Evolutionary conservation across 2,329 filamentous ascomycete genomes (phyloP).

Genomic region (Sclerotiophoma versabilis): DNA sequence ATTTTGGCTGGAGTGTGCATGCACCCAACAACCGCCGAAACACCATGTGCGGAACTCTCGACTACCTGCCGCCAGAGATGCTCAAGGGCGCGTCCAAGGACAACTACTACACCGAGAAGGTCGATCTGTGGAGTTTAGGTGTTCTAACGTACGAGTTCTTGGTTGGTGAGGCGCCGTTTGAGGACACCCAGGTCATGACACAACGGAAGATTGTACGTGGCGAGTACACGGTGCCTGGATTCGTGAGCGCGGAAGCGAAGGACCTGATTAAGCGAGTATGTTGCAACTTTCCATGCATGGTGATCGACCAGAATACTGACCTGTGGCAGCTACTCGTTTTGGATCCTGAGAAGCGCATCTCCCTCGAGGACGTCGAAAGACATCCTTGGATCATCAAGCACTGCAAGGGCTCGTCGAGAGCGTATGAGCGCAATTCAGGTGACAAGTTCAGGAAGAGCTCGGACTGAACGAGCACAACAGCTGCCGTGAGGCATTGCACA

Average conservation of each 20-base stretch:
- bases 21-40: constrained; percentile 92
- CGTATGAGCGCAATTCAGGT: constrained; percentile 40
- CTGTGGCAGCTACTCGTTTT: constrained; percentile 77
- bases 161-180: constrained; percentile 94
- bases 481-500: background rate
- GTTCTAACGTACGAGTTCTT: constrained; percentile 97
- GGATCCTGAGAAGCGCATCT: constrained; percentile 91
- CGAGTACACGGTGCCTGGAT: constrained; percentile 91
- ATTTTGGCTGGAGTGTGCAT: constrained; percentile 98
- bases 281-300: background rate
- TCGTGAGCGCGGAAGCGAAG: constrained; percentile 86
- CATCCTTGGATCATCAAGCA: constrained; percentile 99
- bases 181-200: constrained; percentile 94
- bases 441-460: constrained; percentile 39
- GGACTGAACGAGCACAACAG: constrained; percentile 24
- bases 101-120: constrained; percentile 93
- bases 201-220: constrained; percentile 85
- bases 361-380: constrained; percentile 83
- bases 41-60: constrained; percentile 96
- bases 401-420: constrained; percentile 63
- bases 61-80: constrained; percentile 99
- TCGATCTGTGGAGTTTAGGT: constrained; percentile 94
- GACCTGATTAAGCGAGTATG: constrained; percentile 90
- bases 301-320: background rate
- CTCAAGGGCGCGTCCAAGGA: constrained; percentile 79